Evolutionary conservation across 441 rosid species (phyloP).

Genomic region (Capsella rubella): DNA sequence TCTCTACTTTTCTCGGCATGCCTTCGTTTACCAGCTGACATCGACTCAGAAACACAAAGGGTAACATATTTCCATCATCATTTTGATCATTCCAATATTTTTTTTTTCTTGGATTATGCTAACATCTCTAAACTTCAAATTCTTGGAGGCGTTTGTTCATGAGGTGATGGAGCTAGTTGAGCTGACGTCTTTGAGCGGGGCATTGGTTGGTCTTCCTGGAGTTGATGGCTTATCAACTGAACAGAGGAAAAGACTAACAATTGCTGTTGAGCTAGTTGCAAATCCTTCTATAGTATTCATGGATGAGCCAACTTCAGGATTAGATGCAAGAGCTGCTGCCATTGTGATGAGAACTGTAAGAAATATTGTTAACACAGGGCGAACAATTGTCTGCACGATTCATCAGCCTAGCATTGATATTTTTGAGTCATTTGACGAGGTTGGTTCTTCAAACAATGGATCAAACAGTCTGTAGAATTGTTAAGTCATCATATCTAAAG

Average conservation of each 20-base stretch:
- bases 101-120: slow-evolving; percentile 25
- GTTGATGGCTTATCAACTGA: slow-evolving; percentile 94
- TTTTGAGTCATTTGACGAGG: slow-evolving; percentile 98
- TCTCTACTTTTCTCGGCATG: slow-evolving; percentile 96
- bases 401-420: slow-evolving; percentile 99
- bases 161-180: slow-evolving; percentile 99
- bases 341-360: slow-evolving; percentile 99
- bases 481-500: slow-evolving; percentile 4
- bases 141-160: slow-evolving; percentile 86
- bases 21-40: slow-evolving; percentile 84
- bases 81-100: slow-evolving; percentile 4
- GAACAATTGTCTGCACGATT: slow-evolving; percentile 97
- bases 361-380: slow-evolving; percentile 93
- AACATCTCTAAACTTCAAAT: slow-evolving; percentile 38
- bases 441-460: slow-evolving; percentile 36
- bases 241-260: slow-evolving; percentile 91
- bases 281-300: slow-evolving; percentile 97
- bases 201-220: slow-evolving; percentile 95
- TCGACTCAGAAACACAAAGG: slow-evolving; percentile 79
- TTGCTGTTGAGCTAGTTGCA: slow-evolving; percentile 94
- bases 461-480: slow-evolving; percentile 6
- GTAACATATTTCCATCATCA: slow-evolving; percentile 45
- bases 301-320: slow-evolving; percentile 98
- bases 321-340: slow-evolving; percentile 98
- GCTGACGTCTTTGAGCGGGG: slow-evolving; percentile 82